Conservation (phyloP, 2,329 filamentous ascomycete genomes). For the Exophiala dermatitidis region DNA sequence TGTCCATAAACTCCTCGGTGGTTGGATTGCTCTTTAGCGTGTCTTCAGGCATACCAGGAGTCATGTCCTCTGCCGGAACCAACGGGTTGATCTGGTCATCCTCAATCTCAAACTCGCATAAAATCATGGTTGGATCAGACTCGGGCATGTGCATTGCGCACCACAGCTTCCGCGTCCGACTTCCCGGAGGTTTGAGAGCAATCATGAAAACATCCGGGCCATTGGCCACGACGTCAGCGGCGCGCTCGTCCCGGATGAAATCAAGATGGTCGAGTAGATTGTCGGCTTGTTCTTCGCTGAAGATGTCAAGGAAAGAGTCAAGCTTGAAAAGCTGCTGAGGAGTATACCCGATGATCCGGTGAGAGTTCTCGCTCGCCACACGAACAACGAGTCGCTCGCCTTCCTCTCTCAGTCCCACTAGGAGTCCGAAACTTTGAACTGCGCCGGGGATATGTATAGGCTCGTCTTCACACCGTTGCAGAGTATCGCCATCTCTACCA, state of each 20-base stretch:
- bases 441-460: slow-evolving; percentile 83
- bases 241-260: slow-evolving; percentile 71
- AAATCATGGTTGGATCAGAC: slow-evolving; percentile 60
- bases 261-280: slow-evolving; percentile 80
- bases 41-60: slow-evolving; percentile 61
- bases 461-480: slow-evolving; percentile 83
- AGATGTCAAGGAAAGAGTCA: slow-evolving; percentile 70
- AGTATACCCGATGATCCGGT: slow-evolving; percentile 65
- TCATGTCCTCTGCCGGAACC: slow-evolving; percentile 53
- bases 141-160: slow-evolving; percentile 75
- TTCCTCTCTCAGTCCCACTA: slow-evolving; percentile 68
- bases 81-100: slow-evolving; percentile 65
- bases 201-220: slow-evolving; percentile 83
- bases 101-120: slow-evolving; percentile 85
- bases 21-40: slow-evolving; percentile 68
- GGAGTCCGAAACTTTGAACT: slow-evolving; percentile 69
- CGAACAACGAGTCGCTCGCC: slow-evolving; percentile 63
- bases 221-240: slow-evolving; percentile 64
- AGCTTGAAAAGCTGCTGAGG: slow-evolving; percentile 69
- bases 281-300: slow-evolving; percentile 76
- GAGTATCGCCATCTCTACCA: slow-evolving; percentile 60
- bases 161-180: slow-evolving; percentile 64
- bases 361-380: slow-evolving; percentile 74
- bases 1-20: slow-evolving; percentile 64
- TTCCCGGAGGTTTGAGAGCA: slow-evolving; percentile 55